phyloP scores from a whole-genome alignment of 495 filamentous ascomycete genomes.

The Podospora appendiculata region DNA sequence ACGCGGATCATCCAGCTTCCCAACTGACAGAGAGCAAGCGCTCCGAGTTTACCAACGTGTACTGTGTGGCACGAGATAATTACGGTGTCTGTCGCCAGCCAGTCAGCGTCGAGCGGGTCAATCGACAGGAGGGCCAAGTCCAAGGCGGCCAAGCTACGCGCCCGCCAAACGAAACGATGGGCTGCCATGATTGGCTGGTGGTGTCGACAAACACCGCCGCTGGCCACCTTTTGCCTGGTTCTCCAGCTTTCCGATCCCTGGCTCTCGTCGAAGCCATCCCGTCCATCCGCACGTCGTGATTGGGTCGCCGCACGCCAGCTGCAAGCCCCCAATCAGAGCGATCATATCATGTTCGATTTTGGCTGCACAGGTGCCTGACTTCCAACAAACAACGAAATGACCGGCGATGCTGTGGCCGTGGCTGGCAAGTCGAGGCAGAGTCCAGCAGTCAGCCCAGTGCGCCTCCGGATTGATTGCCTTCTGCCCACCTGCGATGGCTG shows the following conservation, averaged over 20 bases:
- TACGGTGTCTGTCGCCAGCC: no score
- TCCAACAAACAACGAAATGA: neutral
- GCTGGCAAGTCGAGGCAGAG: no score
- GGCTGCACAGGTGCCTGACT: neutral
- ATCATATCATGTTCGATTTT: no score
- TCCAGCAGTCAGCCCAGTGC: no score
- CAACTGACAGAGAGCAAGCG: no score
- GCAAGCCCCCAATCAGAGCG: neutral
- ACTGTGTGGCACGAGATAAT: no score
- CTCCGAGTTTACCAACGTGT: no score
- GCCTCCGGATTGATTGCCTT: no score
- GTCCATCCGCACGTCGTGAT: neutral
- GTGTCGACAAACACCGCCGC: neutral
- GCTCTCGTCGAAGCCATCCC: neutral
- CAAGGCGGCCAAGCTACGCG: neutral
- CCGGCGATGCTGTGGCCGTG: neutral
- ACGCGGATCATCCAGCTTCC: no score
- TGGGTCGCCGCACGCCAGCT: neutral
- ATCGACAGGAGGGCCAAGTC: neutral
- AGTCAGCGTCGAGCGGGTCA: no score
- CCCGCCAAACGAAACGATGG: neutral
- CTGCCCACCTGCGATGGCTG: no score
- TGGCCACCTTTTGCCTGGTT: neutral
- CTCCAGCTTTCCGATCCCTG: neutral
- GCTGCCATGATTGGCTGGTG: neutral